phyloP scores from a whole-genome alignment of 2,329 filamentous ascomycete genomes.

The Fusarium musae region DNA sequence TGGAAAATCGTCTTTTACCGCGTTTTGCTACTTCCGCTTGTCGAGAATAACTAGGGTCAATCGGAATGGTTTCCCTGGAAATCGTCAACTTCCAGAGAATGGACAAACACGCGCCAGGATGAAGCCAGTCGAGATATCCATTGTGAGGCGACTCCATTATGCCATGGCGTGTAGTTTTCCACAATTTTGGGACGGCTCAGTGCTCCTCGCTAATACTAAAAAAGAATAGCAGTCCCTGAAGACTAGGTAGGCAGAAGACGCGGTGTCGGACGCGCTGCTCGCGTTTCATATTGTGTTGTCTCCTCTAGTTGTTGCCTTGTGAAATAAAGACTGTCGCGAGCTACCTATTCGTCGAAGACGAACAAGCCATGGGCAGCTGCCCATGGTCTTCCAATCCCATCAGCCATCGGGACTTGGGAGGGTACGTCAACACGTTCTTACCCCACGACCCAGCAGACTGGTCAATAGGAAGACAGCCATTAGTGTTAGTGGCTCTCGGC shows the following conservation, averaged over 20 bases:
- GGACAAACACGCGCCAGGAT: slow-evolving; percentile 28
- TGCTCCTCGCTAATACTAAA: slow-evolving; percentile 17
- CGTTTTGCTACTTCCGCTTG: slow-evolving; percentile 17
- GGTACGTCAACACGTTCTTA: slow-evolving; percentile 29
- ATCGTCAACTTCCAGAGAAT: slow-evolving; percentile 14
- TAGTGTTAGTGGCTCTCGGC: slow-evolving; percentile 38
- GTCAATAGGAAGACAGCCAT: slow-evolving; percentile 45
- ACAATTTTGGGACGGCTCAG: neutral
- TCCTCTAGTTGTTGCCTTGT: slow-evolving; percentile 18
- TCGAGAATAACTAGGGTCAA: neutral
- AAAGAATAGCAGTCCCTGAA: slow-evolving; percentile 6
- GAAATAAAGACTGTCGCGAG: slow-evolving; percentile 1
- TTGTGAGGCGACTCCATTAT: slow-evolving; percentile 28
- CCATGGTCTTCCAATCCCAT: slow-evolving; percentile 9
- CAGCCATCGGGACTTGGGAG: slow-evolving; percentile 18
- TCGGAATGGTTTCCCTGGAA: slow-evolving; percentile 10
- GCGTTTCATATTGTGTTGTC: slow-evolving; percentile 31
- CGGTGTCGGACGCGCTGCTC: slow-evolving; percentile 16
- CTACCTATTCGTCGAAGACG: slow-evolving; percentile 12
- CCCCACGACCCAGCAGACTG: slow-evolving; percentile 36
- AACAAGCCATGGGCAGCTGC: slow-evolving; percentile 3
- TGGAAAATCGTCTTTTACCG: slow-evolving; percentile 11
- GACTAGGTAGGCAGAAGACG: slow-evolving; percentile 23
- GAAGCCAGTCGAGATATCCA: slow-evolving; percentile 33
- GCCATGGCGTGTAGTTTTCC: slow-evolving; percentile 27